Evolutionary conservation across 2,329 filamentous ascomycete genomes (phyloP), one percentile per base, ranked within the genome.

Genomic region (Aspergillus proliferans): DNA sequence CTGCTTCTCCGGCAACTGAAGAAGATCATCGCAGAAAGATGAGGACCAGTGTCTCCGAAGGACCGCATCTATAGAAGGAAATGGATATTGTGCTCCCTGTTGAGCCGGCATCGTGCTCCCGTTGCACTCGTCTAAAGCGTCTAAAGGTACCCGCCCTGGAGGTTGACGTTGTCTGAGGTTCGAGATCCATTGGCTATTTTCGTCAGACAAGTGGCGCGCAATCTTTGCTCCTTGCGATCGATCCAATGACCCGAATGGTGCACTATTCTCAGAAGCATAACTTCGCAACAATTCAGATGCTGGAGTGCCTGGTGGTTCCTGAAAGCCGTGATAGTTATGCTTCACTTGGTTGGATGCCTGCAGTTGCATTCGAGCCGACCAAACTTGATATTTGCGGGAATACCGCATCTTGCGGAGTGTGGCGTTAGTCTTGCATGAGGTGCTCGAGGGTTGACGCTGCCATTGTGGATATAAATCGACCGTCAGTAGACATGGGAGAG

Each of bases 321-420:
- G 57, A 4, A 63, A 53, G 18, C 54, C 58, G 7, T 49, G 54
- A 46, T 30, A 48, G 43, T 47, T 60, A 45, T 52, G 45, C 22
- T 28, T 47, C 6, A 46, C 46, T 38, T 30, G 52, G 41, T 48
- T 52, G 14, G 45, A 54, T 12, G 59, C 51, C 15, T 63, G 59
- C 6, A 69, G 41, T 48, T 70, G 63, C 66, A 73, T 68, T 21
- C 58, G 56, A 22, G 69, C 62, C 21, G 66, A 67, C 69, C 68
- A 72, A 24, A 56, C 52, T 46, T 63, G 61, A 47, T 68, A 67
- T 44, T 55, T 69, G 15, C 59, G 58, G 10, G 57, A 52, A 30
- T 51, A 19, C 40, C 40, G 22, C 7, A 43, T 8, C 41, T 19
- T 19, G 18, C 38, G 38, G 12, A 40, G 38, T 12, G 38, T 44